Base-by-base conservation (phyloP, 73 alveolate genomes). In the Paramecium caudatum region DNA sequence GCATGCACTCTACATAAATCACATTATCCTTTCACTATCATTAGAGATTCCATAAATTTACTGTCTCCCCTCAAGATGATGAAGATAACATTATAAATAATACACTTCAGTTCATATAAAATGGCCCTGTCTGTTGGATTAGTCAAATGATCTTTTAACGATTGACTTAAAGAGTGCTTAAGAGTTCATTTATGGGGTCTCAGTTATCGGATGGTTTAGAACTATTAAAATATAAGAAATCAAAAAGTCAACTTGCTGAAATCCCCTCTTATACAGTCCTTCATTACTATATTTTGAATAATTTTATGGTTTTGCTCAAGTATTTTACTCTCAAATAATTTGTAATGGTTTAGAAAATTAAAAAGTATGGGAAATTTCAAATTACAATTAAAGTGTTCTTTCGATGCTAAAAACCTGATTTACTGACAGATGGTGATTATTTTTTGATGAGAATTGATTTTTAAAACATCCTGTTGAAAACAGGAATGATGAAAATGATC, bases 401-500 rank as follows among this genome's bases (percentile, higher is more conserved):
- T 39, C 36, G 88, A 45, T 74, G 43, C 12, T 21, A 45, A 19
- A 74, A 19, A 15, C 62, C 62, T 21, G 88, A 74, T 41, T 7
- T 41, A 2, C 10, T 74, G 21, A 27, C 8, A 15, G 88, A 74
- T 8, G 21, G 17, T 19, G 88, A 74, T 45, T 74, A 74, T 8
- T 41, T 74, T 74, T 21, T 74, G 21, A 36, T 74, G 43, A 74
- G 88, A 21, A 39, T 74, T 21, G 88, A 74, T 19, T 74, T 74
- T 27, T 45, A 74, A 74, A 37, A 23, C 16, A 74, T 74, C 6
- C 36, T 21, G 10, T 37, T 23, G 19, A 74, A 74, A 43, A 74
- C 47, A 5, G 88, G 88, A 74, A 74, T 74, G 88, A 41, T 45
- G 68, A 74, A 74, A 74, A 39, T 74, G 65, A 74, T 74, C 10